phyloP scores from a whole-genome alignment of 2,329 filamentous ascomycete genomes.

The Aspergillus oerlinghausenensis region DNA sequence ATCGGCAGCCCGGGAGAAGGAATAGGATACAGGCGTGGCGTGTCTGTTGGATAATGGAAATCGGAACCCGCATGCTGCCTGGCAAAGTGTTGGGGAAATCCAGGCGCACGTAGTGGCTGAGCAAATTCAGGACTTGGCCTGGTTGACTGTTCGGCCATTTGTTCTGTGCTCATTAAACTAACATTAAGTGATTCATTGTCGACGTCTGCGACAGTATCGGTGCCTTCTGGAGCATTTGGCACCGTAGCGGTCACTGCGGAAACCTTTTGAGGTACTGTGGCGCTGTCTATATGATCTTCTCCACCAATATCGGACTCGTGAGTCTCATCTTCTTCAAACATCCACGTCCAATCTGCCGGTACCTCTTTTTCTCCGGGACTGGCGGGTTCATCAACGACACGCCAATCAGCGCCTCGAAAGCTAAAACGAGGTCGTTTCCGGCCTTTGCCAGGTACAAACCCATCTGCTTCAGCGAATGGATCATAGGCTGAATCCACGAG shows the following conservation, averaged over 20 bases:
- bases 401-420: conserved; percentile 66
- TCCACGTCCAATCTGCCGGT: conserved; percentile 24
- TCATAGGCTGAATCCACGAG: conserved; percentile 62
- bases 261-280: conserved; percentile 4
- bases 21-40: conserved; percentile 36
- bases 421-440: conserved; percentile 69
- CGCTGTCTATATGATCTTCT: conserved; percentile 5
- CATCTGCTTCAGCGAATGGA: conserved; percentile 64
- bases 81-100: background rate
- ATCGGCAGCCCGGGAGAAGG: conserved; percentile 37
- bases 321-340: conserved; percentile 21
- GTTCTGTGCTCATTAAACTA: conserved; percentile 2
- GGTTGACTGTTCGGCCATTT: background rate
- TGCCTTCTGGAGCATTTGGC: background rate
- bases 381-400: conserved; percentile 64
- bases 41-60: conserved; percentile 25
- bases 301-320: conserved; percentile 7
- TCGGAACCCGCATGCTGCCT: conserved; percentile 2
- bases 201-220: background rate
- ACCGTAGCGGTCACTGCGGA: background rate
- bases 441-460: conserved; percentile 54
- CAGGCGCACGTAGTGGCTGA: background rate
- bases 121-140: conserved; percentile 4
- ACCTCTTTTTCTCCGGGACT: conserved; percentile 57
- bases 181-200: conserved; percentile 6